Base-by-base conservation (phyloP, 2,329 filamentous ascomycete species). In the Ophiocordyceps camponoti-leonardi region DNA sequence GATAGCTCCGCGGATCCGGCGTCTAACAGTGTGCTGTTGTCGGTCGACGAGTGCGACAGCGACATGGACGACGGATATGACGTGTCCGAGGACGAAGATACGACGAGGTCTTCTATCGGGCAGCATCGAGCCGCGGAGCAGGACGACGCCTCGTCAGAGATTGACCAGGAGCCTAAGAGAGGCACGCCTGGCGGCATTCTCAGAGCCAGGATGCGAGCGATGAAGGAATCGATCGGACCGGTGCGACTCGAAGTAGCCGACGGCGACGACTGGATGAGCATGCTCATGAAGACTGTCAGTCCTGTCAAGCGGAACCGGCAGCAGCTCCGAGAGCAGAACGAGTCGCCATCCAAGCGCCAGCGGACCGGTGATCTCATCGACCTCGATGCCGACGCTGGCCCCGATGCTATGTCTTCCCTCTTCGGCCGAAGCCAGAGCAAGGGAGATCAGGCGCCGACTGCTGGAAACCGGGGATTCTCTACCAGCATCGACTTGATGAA, bases 401-500 rank as follows among this genome's bases (percentile, higher is more conserved):
- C 71, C 26, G 69, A 79, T 43, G 53, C 56, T 45, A 63, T 57
- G 47, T 58, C 61, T 6, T 62, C 59, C 4, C 56, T 59, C 41
- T 63, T 61, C 61, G 60, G 55, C 26, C 59, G 54, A 46, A 64
- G 57, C 40, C 49, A 53, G 18, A 52, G 51, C 41, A 58, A 57
- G 48, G 47, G 54, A 57, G 52, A 49, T 49, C 52, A 48, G 53
- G 58, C 46, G 54, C 52, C 57, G 42, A 52, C 53, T 19, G 55
- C 57, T 41, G 57, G 54, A 49, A 55, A 53, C 45, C 76, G 77
- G 51, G 81, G 82, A 1, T 90, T 94, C 62, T 75, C 79, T 19
- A 94, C 83, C 19, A 88, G 84, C 57, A 94, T 96, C 65, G 92
- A 95, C 67, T 69, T 95, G 60, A 95, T 94, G 86, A 90, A 94